Conservation (phyloP, 108 stramenopile species). For the Nitzschia putrida region DNA sequence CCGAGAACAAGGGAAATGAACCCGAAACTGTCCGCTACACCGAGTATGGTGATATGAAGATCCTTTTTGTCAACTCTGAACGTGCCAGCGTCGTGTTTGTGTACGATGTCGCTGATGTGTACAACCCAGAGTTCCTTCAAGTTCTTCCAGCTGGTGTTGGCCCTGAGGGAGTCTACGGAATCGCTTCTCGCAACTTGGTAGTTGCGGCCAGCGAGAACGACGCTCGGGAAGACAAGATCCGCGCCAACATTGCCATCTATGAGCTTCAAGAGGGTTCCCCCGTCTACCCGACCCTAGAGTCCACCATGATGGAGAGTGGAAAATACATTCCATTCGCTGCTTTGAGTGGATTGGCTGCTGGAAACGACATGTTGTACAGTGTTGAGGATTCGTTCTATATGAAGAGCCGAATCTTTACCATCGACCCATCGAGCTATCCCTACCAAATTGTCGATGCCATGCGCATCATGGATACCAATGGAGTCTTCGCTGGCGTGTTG, state of each 20-base stretch:
- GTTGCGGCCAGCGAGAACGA: conserved; percentile 64
- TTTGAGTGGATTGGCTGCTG: conserved; percentile 52
- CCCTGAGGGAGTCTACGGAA: conserved; percentile 52
- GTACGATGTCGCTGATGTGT: conserved; percentile 41
- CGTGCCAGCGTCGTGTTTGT: conserved; percentile 58
- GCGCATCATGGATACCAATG: conserved; percentile 44
- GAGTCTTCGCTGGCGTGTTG: conserved; percentile 29
- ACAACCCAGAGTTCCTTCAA: conserved; percentile 49
- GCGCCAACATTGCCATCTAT: conserved; percentile 49
- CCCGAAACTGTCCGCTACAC: conserved; percentile 58
- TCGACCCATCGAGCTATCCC: conserved; percentile 41
- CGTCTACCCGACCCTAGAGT: conserved; percentile 51
- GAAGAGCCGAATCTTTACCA: conserved; percentile 55
- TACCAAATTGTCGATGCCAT: conserved; percentile 29
- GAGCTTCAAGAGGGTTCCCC: conserved; percentile 21
- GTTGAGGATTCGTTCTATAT: conserved; percentile 62
- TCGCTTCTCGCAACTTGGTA: conserved; percentile 42
- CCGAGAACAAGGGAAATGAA: conserved; percentile 70
- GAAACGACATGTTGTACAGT: conserved; percentile 41
- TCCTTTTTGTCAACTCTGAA: conserved; percentile 63
- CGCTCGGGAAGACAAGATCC: conserved; percentile 52
- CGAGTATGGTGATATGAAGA: conserved; percentile 24
- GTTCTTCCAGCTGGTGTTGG: conserved; percentile 56
- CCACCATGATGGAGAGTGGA: conserved; percentile 21
- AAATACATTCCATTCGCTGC: conserved; percentile 59